Conservation (phyloP, 352 stramenopile species). For the Globisporangium nagaii region DNA sequence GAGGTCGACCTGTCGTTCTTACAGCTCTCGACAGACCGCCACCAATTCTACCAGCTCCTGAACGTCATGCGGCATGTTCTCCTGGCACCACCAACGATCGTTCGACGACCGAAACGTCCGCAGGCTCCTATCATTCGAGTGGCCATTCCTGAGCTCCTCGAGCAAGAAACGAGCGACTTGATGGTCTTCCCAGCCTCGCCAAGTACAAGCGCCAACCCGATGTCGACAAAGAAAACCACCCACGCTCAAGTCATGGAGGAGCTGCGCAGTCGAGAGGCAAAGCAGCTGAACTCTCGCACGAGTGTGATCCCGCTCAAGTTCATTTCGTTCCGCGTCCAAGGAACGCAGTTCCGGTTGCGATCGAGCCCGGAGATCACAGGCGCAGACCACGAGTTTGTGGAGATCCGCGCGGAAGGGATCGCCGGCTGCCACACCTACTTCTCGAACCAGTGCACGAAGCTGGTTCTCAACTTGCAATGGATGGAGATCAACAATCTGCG, state of each 20-base stretch:
- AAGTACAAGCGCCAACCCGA: slow-evolving; percentile 4
- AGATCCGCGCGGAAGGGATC: slow-evolving; percentile 56
- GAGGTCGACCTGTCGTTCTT: slow-evolving; percentile 67
- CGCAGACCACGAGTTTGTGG: slow-evolving; percentile 68
- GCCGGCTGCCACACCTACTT: slow-evolving; percentile 67
- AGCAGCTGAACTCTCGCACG: slow-evolving; percentile 30
- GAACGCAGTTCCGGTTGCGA: slow-evolving; percentile 48
- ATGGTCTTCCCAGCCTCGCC: slow-evolving; percentile 21
- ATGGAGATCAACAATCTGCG: slow-evolving; percentile 79
- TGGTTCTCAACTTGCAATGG: slow-evolving; percentile 73
- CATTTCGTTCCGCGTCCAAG: slow-evolving; percentile 63
- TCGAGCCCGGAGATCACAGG: slow-evolving; percentile 51
- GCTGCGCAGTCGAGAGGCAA: slow-evolving; percentile 50
- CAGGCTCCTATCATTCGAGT: slow-evolving; percentile 5
- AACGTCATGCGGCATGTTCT: slow-evolving; percentile 72
- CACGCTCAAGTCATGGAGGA: slow-evolving; percentile 65
- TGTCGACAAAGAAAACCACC: slow-evolving; percentile 50
- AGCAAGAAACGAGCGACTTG: slow-evolving; percentile 25
- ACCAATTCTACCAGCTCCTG: slow-evolving; percentile 82
- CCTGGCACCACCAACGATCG: slow-evolving; percentile 52
- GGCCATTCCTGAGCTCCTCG: background rate
- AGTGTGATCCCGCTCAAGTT: slow-evolving; percentile 44
- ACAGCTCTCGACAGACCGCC: slow-evolving; percentile 62
- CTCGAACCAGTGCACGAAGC: slow-evolving; percentile 64
- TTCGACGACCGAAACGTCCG: slow-evolving; percentile 11